Evolutionary conservation across 805 yeast genomes (phyloP), one percentile per base, ranked within the genome.

Genomic region (Pichia deserticola): DNA sequence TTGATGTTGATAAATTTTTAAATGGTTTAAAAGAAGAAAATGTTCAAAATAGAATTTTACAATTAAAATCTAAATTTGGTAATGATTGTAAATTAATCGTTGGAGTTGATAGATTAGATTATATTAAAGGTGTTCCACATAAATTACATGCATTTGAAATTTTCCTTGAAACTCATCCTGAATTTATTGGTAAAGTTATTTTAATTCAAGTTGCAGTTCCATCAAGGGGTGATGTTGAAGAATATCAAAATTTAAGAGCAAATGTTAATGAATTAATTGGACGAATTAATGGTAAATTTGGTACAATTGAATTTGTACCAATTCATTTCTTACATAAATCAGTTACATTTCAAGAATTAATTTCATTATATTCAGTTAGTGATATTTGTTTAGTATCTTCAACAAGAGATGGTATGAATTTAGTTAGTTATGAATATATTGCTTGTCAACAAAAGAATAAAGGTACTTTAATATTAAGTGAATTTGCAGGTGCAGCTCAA

Each of bases 401-500:
- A 2, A 95, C 99, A 0, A 79, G 99, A 63, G 99, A 93, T 65
- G 99, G 99, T 59, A 93, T 93, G 99, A 93, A 93, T 65, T 77
- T 93, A 61, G 99, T 95, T 41, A 81, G 92, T 47, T 95, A 89
- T 65, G 99, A 93, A 69, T 93, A 93, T 67, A 89, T 93, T 60
- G 97, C 98, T 1, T 92, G 98, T 63, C 99, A 93, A 68, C 57
- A 64, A 46, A 82, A 83, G 43, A 81, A 81, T 53, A 82, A 89
- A 54, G 99, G 99, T 8, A 81, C 89, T 4, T 74, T 93, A 57
- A 86, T 93, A 44, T 67, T 93, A 54, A 84, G 95, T 40, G 99
- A 93, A 69, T 93, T 93, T 70, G 93, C 99, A 0, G 99, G 99
- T 44, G 99, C 99, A n/a, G 98, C 99, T 1, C 99, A 93, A 69